Conservation (phyloP, 2,329 filamentous ascomycete species). For the Monosporascus sp. region DNA sequence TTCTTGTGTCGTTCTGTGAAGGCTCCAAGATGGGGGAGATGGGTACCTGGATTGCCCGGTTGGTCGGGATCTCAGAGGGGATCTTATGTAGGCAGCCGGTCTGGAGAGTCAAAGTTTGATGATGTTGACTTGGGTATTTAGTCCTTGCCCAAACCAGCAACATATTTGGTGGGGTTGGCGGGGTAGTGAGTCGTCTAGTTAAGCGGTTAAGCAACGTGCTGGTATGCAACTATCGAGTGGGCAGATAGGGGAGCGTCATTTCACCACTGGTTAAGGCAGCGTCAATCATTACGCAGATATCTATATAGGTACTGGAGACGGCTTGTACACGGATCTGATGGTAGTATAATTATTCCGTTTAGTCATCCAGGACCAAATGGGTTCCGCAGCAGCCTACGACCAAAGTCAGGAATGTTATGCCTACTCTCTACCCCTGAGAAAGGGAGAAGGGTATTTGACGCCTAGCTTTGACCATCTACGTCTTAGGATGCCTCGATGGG, state of each 20-base stretch:
- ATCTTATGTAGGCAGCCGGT: background rate
- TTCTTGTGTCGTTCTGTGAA: background rate
- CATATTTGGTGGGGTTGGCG: conserved; percentile 30
- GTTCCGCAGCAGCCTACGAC: too few species aligned
- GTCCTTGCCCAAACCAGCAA: conserved; percentile 14
- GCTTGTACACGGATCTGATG: too few species aligned
- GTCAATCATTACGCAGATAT: too few species aligned
- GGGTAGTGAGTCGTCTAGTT: conserved; percentile 19
- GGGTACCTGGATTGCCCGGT: background rate
- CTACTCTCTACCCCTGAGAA: too few species aligned
- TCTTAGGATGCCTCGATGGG: too few species aligned
- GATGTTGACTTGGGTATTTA: background rate
- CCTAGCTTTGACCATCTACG: too few species aligned
- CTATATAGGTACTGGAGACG: too few species aligned
- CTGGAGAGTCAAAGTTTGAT: background rate
- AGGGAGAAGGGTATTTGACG: too few species aligned
- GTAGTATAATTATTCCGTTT: too few species aligned
- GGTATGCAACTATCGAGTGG: background rate
- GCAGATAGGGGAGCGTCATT: too few species aligned
- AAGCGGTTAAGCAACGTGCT: conserved; percentile 7
- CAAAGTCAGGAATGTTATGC: too few species aligned
- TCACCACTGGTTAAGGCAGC: background rate
- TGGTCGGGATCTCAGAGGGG: background rate
- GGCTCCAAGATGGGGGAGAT: background rate
- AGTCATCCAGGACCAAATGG: too few species aligned